phyloP scores from a whole-genome alignment of 129 eudicot species.

The Flaveria bidentis region DNA sequence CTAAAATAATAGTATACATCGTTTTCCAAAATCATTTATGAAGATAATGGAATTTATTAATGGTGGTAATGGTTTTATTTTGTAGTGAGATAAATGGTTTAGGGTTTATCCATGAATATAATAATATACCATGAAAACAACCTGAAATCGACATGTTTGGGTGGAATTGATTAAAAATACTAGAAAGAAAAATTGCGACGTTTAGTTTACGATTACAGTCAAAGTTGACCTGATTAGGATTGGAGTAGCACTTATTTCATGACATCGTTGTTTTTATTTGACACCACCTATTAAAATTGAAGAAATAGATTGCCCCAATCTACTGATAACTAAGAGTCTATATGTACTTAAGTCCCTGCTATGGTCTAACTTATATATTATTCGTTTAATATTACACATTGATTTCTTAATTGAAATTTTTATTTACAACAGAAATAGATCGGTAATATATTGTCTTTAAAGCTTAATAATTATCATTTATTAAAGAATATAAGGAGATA shows the following conservation, averaged over 20 bases:
- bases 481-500: too few relatives aligned
- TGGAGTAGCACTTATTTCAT: not conserved
- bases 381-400: too few relatives aligned
- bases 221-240: not conserved
- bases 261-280: not conserved
- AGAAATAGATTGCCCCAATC: not conserved
- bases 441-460: not conserved
- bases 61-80: not conserved
- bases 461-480: too few relatives aligned
- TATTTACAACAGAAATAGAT: not conserved
- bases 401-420: too few relatives aligned
- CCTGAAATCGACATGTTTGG: conserved; percentile 16
- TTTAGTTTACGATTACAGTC: not conserved
- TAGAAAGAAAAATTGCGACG: conserved; percentile 1
- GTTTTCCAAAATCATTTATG: too few relatives aligned
- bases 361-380: not conserved
- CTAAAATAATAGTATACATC: not conserved
- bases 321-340: not conserved
- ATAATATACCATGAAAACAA: conserved; percentile 6
- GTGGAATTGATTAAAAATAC: conserved; percentile 1
- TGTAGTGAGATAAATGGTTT: not conserved
- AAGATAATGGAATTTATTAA: not conserved
- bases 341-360: not conserved
- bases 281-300: not conserved
- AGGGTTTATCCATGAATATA: not conserved